A percentile compares a stretch with the other conserved stretches of the same genome.
Evolutionary conservation across 352 stramenopile genomes (phyloP).

Genomic region (Globisporangium takayamanum): DNA sequence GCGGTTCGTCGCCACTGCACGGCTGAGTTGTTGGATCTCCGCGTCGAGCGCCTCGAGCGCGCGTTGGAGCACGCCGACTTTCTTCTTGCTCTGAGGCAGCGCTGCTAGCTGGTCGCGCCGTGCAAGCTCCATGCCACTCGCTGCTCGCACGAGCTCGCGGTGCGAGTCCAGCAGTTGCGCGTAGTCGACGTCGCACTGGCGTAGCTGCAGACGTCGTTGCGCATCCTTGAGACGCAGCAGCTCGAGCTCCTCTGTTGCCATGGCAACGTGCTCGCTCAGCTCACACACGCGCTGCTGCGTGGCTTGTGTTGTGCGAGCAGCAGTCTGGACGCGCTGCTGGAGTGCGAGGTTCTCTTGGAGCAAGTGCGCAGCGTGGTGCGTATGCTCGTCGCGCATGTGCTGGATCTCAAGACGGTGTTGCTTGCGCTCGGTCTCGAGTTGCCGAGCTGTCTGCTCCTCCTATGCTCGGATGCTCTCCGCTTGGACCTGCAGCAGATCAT

Average conservation of each 20-base stretch:
- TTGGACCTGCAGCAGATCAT: constrained; percentile 15
- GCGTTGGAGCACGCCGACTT: constrained; percentile 20
- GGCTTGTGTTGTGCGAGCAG: not conserved
- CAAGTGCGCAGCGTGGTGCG: constrained; percentile 23
- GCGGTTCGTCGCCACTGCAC: constrained; percentile 19
- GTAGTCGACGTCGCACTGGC: constrained; percentile 21
- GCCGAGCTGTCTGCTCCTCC: constrained; percentile 22
- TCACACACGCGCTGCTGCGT: constrained; percentile 7
- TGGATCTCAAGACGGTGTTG: not conserved
- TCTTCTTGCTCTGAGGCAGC: constrained; percentile 26
- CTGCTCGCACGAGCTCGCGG: constrained; percentile 13
- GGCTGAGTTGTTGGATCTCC: constrained; percentile 30
- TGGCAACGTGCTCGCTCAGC: constrained; percentile 9
- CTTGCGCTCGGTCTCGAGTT: constrained; percentile 11
- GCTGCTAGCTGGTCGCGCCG: constrained; percentile 23
- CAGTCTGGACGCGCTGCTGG: constrained; percentile 15
- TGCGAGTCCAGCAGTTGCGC: constrained; percentile 12
- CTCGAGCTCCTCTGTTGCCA: constrained; percentile 8
- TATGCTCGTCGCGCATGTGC: constrained; percentile 17
- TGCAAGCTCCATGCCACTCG: constrained; percentile 24
- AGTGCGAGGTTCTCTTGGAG: constrained; percentile 24
- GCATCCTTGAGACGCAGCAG: constrained; percentile 10
- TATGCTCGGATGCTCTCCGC: constrained; percentile 18
- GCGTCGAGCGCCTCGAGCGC: constrained; percentile 24
- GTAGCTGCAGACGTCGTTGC: constrained; percentile 3